Conservation (phyloP, 2,329 filamentous ascomycete species). For the Pyricularia sp. region DNA sequence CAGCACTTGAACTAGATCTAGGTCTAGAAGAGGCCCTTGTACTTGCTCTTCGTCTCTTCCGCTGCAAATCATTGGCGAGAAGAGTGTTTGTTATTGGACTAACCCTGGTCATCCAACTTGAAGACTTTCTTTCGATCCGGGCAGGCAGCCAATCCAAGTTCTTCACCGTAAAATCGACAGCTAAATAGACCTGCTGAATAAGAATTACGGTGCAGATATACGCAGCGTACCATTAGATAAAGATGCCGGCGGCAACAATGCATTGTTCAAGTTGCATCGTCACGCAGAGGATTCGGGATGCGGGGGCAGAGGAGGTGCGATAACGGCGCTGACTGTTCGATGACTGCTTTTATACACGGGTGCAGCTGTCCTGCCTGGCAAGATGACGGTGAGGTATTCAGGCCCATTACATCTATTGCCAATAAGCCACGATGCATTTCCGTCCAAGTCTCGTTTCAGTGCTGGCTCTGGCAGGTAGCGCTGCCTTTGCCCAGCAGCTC, state of each 20-base stretch:
- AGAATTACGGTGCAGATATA: neutral
- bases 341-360: neutral
- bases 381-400: too few species aligned
- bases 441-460: neutral
- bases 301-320: neutral
- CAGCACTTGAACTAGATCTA: too few species aligned
- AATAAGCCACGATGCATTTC: neutral
- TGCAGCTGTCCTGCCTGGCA: neutral
- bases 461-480: neutral
- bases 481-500: neutral
- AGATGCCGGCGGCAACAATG: neutral
- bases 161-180: too few species aligned
- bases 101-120: too few species aligned
- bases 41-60: too few species aligned
- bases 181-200: neutral
- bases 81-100: too few species aligned
- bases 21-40: too few species aligned
- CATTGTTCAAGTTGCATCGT: neutral
- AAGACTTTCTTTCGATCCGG: too few species aligned
- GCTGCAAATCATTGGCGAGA: too few species aligned
- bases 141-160: too few species aligned
- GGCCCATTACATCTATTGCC: neutral
- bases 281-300: neutral
- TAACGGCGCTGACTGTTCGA: neutral
- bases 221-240: neutral